Percentiles rank a stretch among this genome's conserved stretches.
These are phyloP conservation scores for Collybia nuda DNA, from an alignment of 768 basidiomycete genomes.

Conservation along the genomic window DNA sequence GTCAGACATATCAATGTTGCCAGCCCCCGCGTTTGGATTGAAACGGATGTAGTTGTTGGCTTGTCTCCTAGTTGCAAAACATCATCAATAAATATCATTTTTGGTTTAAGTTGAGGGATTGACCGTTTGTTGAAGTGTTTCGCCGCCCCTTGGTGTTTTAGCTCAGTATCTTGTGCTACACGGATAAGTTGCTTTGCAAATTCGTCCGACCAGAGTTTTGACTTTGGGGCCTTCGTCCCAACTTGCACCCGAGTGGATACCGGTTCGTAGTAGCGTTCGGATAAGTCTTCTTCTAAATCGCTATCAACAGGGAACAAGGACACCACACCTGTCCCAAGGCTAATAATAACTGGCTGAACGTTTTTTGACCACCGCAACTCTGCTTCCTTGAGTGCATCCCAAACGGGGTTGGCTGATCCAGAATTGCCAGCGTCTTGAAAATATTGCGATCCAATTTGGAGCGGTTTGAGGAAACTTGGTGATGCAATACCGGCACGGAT, in stretches of 20 bases:
- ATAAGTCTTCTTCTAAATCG: slow-evolving; percentile 14
- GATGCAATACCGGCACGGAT: slow-evolving; percentile 17
- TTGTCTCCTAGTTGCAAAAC: too few relatives aligned
- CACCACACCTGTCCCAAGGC: slow-evolving; percentile 15
- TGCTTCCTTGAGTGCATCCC: slow-evolving; percentile 13
- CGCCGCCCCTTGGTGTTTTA: slow-evolving; percentile 5
- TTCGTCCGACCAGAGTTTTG: neutral
- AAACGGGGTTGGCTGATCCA: slow-evolving; percentile 22
- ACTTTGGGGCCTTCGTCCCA: slow-evolving; percentile 5
- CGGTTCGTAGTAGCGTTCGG: slow-evolving; percentile 9
- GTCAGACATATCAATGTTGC: too few relatives aligned
- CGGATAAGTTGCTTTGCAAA: slow-evolving; percentile 13
- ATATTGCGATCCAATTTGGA: slow-evolving; percentile 11
- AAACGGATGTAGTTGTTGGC: too few relatives aligned
- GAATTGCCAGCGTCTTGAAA: slow-evolving; percentile 23
- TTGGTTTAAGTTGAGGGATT: too few relatives aligned
- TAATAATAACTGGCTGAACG: slow-evolving; percentile 9
- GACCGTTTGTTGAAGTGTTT: too few relatives aligned
- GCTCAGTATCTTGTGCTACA: slow-evolving; percentile 15
- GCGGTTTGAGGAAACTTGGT: slow-evolving; percentile 14
- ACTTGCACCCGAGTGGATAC: slow-evolving; percentile 10
- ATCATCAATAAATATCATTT: too few relatives aligned
- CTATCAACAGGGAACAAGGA: slow-evolving; percentile 8
- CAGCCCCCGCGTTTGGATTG: too few relatives aligned
- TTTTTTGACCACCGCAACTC: slow-evolving; percentile 16